Evolutionary conservation across 345 rosid species (phyloP).

Genomic region (Abelmoschus esculentus): DNA sequence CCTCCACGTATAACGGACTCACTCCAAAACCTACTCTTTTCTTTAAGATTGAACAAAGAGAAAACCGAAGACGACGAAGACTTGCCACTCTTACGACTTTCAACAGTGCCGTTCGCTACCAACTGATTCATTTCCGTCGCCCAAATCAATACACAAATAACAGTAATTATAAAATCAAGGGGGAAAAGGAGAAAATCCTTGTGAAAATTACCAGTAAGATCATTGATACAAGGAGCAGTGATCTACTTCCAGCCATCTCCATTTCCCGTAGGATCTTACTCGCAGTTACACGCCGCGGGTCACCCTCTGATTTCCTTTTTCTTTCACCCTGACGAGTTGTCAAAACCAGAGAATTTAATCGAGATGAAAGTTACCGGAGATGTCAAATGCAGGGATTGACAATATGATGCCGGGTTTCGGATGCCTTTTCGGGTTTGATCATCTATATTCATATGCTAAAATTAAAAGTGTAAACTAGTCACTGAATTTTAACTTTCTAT

Average conservation of each 20-base stretch:
- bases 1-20: slow-evolving; percentile 74
- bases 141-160: slow-evolving; percentile 8
- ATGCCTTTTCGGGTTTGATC: not conserved
- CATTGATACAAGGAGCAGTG: not conserved
- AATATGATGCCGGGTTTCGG: not conserved
- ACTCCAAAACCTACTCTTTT: slow-evolving; percentile 86
- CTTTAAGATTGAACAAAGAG: slow-evolving; percentile 84
- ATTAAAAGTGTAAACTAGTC: no score
- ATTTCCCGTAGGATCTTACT: not conserved
- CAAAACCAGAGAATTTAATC: not conserved
- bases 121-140: slow-evolving; percentile 26
- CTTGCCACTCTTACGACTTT: slow-evolving; percentile 32
- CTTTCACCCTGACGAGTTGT: not conserved
- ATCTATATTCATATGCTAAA: no score
- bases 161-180: not conserved
- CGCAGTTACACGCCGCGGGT: not conserved
- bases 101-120: slow-evolving; percentile 27
- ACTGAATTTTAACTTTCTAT: no score
- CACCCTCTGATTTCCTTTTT: not conserved
- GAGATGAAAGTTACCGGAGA: not conserved
- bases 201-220: slow-evolving; percentile 5
- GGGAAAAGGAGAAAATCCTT: not conserved
- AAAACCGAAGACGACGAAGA: slow-evolving; percentile 45
- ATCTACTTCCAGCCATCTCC: slow-evolving; percentile 7
- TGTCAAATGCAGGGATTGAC: not conserved